Evolutionary conservation across 2,329 filamentous ascomycete genomes (phyloP).

Genomic region (Septoria linicola): DNA sequence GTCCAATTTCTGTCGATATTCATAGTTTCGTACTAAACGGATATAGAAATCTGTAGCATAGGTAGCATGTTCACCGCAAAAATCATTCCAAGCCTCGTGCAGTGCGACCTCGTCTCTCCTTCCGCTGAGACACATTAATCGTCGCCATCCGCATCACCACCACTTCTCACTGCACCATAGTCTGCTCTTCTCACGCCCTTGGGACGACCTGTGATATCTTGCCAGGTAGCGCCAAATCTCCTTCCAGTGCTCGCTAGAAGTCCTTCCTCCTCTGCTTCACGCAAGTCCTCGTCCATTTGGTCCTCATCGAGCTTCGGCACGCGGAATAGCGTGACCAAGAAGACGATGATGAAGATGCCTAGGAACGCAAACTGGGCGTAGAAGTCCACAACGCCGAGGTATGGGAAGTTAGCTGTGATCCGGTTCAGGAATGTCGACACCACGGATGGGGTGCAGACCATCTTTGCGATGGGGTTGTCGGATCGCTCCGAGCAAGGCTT

Average conservation of each 20-base stretch:
- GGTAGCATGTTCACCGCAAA: not conserved
- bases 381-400: slow-evolving; percentile 89
- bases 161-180: slow-evolving; percentile 17
- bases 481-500: slow-evolving; percentile 78
- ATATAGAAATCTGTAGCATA: not conserved
- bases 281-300: slow-evolving; percentile 82
- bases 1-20: not conserved
- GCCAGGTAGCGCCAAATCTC: slow-evolving; percentile 82
- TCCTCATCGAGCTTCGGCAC: slow-evolving; percentile 74
- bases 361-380: slow-evolving; percentile 96
- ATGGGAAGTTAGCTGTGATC: slow-evolving; percentile 88
- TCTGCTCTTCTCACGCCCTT: slow-evolving; percentile 34
- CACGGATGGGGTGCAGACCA: slow-evolving; percentile 86
- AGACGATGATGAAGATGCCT: slow-evolving; percentile 74
- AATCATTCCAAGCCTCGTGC: slow-evolving; percentile 8
- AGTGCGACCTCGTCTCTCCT: slow-evolving; percentile 6
- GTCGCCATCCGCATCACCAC: slow-evolving; percentile 1
- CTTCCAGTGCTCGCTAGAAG: slow-evolving; percentile 79
- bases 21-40: slow-evolving; percentile 1
- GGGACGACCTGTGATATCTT: slow-evolving; percentile 71
- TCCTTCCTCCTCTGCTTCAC: slow-evolving; percentile 91
- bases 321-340: slow-evolving; percentile 75
- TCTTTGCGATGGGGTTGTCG: slow-evolving; percentile 66
- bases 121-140: not conserved
- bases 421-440: slow-evolving; percentile 92